A percentile compares a stretch with the other conserved stretches of the same genome.
Conservation (phyloP, 495 filamentous ascomycete species). For the Penicillium dipodomyicola region DNA sequence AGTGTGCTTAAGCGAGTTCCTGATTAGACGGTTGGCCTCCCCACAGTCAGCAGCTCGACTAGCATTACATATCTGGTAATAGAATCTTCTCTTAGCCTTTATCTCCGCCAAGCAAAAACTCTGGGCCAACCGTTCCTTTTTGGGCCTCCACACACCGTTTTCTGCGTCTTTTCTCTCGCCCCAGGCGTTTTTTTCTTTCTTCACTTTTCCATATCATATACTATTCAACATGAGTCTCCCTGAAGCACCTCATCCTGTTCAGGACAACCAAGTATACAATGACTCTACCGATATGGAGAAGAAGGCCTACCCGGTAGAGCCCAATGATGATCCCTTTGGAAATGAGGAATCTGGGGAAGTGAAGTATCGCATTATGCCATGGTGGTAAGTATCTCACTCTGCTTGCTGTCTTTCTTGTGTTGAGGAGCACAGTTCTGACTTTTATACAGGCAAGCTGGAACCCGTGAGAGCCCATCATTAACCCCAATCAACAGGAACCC, state of each 20-base stretch:
- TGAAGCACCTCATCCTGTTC: conserved; percentile 12
- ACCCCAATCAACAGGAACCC: neutral
- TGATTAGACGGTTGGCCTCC: neutral
- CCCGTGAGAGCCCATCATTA: conserved; percentile 18
- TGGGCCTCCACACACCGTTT: conserved; percentile 18
- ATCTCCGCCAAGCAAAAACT: conserved; percentile 26
- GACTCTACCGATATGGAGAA: conserved; percentile 17
- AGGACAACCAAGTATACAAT: conserved; percentile 18
- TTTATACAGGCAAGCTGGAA: conserved; percentile 26
- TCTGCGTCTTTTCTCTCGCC: conserved; percentile 13
- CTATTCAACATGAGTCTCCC: conserved; percentile 17
- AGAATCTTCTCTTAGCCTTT: conserved; percentile 9
- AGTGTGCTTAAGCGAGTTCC: neutral
- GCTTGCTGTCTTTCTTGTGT: neutral
- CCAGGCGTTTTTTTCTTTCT: conserved; percentile 4
- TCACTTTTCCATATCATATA: neutral
- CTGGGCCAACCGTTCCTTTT: conserved; percentile 21
- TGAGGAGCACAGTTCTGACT: conserved; percentile 4
- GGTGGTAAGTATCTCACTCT: conserved; percentile 33
- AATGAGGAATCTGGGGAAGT: conserved; percentile 36
- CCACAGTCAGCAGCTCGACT: neutral
- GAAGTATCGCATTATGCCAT: conserved; percentile 39
- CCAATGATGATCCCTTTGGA: conserved; percentile 34
- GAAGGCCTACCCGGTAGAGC: conserved; percentile 18
- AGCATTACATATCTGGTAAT: neutral